Evolutionary conservation across 1,139 yeast genomes (phyloP).

Genomic region (Sugiyamaella neomexicana): DNA sequence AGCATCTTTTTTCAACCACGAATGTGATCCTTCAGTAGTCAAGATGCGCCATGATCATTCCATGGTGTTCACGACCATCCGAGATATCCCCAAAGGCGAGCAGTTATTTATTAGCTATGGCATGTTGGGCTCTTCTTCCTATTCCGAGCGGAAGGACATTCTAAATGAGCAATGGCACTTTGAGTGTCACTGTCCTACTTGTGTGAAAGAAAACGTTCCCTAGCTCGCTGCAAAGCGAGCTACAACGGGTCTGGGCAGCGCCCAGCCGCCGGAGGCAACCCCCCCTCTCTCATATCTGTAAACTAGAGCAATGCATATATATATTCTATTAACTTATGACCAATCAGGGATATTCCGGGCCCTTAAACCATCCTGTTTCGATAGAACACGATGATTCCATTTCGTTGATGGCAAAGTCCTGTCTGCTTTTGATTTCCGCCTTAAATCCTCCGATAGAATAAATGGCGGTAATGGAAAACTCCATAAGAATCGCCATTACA

Average conservation of each 20-base stretch:
- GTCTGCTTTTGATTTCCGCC: background rate
- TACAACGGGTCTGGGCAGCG: background rate
- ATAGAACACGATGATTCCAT: background rate
- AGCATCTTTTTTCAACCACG: conserved; percentile 71
- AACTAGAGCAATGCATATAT: too few relatives aligned
- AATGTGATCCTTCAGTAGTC: conserved; percentile 52
- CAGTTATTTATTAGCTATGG: conserved; percentile 68
- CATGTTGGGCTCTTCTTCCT: conserved; percentile 49
- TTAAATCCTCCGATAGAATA: conserved; percentile 12
- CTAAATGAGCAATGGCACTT: conserved; percentile 62
- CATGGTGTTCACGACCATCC: conserved; percentile 42
- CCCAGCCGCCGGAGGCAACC: background rate
- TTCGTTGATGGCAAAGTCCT: background rate
- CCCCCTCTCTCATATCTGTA: too few relatives aligned
- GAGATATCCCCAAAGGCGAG: conserved; percentile 45
- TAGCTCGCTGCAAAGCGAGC: background rate
- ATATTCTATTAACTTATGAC: background rate
- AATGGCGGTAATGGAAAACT: conserved; percentile 14
- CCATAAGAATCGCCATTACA: conserved; percentile 23
- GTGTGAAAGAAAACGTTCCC: conserved; percentile 32
- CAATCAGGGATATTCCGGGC: background rate
- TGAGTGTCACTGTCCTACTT: conserved; percentile 54
- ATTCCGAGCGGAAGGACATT: conserved; percentile 46
- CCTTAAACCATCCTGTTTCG: background rate
- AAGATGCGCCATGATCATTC: conserved; percentile 41